Base-by-base conservation (phyloP, 2,329 filamentous ascomycete genomes). In the Myriosclerotinia duriaeana region DNA sequence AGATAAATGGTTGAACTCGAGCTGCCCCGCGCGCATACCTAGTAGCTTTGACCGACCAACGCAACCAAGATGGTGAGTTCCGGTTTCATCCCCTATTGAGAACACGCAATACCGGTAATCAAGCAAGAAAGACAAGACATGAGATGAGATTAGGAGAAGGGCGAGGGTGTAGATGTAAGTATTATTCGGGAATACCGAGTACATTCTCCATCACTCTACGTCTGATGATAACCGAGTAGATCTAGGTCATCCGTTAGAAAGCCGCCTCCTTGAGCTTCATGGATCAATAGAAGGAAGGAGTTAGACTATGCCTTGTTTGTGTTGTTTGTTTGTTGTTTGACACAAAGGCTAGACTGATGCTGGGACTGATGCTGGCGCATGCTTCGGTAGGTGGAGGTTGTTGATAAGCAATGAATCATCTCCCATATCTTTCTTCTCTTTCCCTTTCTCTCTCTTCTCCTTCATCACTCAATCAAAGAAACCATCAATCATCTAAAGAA, bases 331-430 rank as follows among this genome's bases (percentile, higher is more conserved):
- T 44, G 36, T 42, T 54, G 22, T 54, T 63, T 38, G 36, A 30
- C 26, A 36, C 42, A 17, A 17, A 30, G 34, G n/a, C 12, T 30
- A 48, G 34, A 42, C n/a, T 34, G 50, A 54, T 54, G 60, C 40
- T 54, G 60, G 60, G 26, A 26, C 26, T n/a, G 46, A 34, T 26
- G 44, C 15, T 20, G 44, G 44, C 17, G 17, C 14, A 15, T 15
- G 12, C 14, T 15, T 14, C 14, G 9, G 46, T 50, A 22, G 46
- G 20, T 48, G 20, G 15, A 42, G 55, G 14, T 42, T 26, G 36
- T 30, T 53, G 60, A 63, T 52, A 54, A 54, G 60, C 46, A 54
- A 42, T 40, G 59, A 62, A 44, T 54, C 48, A 63, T 42, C 12
- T 54, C 36, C 60, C 36, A 42, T 55, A 30, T 46, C 38, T 46